phyloP scores from a whole-genome alignment of 139 green algal species.

The Diplosphaera chodatii region DNA sequence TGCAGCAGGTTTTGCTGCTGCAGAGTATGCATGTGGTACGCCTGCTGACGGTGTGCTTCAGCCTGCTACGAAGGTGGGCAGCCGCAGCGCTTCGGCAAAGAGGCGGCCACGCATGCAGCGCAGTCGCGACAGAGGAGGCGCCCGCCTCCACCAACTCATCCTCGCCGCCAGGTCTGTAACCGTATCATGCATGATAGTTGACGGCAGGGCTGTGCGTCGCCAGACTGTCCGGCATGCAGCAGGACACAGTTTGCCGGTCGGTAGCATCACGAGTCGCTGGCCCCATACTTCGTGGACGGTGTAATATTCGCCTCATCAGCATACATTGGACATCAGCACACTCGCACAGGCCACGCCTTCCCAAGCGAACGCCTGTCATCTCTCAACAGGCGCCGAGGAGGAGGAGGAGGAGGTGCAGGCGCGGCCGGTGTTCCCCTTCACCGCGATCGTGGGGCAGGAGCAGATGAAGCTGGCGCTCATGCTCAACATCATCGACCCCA shows the following conservation, averaged over 20 bases:
- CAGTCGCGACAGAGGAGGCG: neutral
- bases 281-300: too few species aligned
- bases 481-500: slow-evolving; percentile 79
- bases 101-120: neutral
- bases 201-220: neutral
- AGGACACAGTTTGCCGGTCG: too few species aligned
- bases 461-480: slow-evolving; percentile 83
- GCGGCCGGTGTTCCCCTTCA: slow-evolving; percentile 56
- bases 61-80: too few species aligned
- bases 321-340: too few species aligned
- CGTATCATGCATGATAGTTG: too few species aligned
- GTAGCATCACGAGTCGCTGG: too few species aligned
- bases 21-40: neutral
- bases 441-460: slow-evolving; percentile 65
- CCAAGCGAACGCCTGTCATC: too few species aligned
- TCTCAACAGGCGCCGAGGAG: too few species aligned
- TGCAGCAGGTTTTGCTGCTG: neutral
- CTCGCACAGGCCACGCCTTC: too few species aligned
- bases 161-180: neutral
- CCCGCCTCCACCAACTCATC: neutral
- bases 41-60: too few species aligned
- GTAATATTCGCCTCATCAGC: too few species aligned
- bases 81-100: neutral
- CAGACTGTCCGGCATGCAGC: too few species aligned
- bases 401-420: neutral